Conservation (phyloP, 169 alveolate genomes). For the Babesia bigemina region DNA sequence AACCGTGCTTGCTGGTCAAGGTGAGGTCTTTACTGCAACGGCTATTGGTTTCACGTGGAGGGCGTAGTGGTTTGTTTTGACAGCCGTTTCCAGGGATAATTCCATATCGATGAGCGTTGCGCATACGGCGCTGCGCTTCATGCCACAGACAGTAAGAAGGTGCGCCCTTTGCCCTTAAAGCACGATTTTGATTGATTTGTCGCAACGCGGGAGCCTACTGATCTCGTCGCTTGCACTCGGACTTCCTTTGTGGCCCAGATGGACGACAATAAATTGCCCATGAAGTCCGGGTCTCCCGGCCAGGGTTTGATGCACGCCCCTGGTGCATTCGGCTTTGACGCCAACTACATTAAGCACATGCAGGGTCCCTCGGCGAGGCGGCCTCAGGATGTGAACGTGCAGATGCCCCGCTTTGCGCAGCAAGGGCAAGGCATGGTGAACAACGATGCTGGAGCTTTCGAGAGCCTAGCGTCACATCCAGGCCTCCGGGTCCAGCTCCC, state of each 20-base stretch:
- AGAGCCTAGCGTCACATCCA: constrained; percentile 20
- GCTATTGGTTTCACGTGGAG: too few species aligned
- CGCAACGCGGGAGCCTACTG: too few species aligned
- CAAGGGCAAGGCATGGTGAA: neutral
- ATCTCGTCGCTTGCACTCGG: too few species aligned
- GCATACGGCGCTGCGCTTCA: neutral
- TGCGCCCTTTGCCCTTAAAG: too few species aligned
- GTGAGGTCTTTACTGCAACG: neutral
- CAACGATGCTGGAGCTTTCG: constrained; percentile 3
- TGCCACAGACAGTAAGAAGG: too few species aligned
- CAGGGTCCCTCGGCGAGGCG: neutral
- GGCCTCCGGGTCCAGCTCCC: constrained; percentile 27
- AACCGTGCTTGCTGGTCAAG: too few species aligned
- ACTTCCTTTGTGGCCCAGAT: neutral
- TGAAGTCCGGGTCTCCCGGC: constrained; percentile 1
- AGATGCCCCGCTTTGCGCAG: neutral
- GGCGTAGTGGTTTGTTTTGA: neutral
- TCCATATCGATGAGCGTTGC: neutral
- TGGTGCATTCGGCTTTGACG: constrained; percentile 5
- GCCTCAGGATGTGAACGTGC: constrained; percentile 2
- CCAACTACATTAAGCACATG: constrained; percentile 12
- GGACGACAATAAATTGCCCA: constrained; percentile 11
- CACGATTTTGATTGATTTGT: too few species aligned
- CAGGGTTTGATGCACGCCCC: neutral
- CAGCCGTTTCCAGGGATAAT: neutral